Percentiles rank a stretch among this genome's conserved stretches.
phyloP scores from a whole-genome alignment of 805 yeast species.

The Candida pseudoglaebosa region DNA sequence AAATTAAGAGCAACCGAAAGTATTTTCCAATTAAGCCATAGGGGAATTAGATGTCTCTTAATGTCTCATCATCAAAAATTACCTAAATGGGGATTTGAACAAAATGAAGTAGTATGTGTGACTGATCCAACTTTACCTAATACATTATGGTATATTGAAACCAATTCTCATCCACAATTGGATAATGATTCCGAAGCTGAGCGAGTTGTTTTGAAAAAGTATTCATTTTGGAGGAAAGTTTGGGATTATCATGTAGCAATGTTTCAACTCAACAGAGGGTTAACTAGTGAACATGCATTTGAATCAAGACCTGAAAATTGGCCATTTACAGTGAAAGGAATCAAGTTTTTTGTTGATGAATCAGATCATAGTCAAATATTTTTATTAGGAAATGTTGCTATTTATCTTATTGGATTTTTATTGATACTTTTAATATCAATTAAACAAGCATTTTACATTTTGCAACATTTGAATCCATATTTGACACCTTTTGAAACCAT shows the following conservation, averaged over 20 bases:
- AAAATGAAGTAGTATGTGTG: constrained; percentile 86
- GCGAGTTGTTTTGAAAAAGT: constrained; percentile 13
- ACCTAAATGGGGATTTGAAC: constrained; percentile 83
- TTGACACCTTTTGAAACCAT: constrained; percentile 11
- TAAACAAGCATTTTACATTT: constrained; percentile 16
- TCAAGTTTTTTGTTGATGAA: constrained; percentile 49
- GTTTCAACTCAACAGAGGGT: constrained; percentile 46
- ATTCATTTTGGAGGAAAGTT: constrained; percentile 48
- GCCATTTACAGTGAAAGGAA: constrained; percentile 59
- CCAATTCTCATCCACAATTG: constrained; percentile 52
- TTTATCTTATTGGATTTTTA: constrained; percentile 47
- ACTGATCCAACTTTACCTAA: constrained; percentile 65
- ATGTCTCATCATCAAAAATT: constrained; percentile 69
- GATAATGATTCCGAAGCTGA: constrained; percentile 16
- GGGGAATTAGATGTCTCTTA: constrained; percentile 63
- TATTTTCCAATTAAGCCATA: constrained; percentile 66
- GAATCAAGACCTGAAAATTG: constrained; percentile 58
- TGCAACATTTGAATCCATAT: constrained; percentile 31
- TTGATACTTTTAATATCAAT: constrained; percentile 24
- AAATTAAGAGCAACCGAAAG: constrained; percentile 54
- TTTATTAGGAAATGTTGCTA: constrained; percentile 59
- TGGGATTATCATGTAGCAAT: constrained; percentile 54
- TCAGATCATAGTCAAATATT: constrained; percentile 41
- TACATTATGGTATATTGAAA: constrained; percentile 73
- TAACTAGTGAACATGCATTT: constrained; percentile 46